Base-by-base conservation (phyloP, 805 yeast genomes). In the Spathaspora sp. region DNA sequence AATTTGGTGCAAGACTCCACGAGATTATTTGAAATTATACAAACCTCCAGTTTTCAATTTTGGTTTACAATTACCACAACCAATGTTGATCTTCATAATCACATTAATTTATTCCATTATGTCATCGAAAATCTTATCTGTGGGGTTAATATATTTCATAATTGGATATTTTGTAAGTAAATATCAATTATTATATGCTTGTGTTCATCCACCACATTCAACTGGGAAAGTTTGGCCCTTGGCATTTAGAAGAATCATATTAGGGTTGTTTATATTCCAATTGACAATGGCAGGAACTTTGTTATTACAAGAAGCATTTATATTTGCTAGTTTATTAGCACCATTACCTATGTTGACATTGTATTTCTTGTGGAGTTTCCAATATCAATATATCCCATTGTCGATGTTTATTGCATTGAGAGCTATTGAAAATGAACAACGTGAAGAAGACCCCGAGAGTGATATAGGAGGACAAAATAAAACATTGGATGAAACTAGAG, bases 171-270 rank as follows among this genome's bases (percentile, higher is more conserved):
- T 84, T 64, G 96, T 92, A 8, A 90, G 85, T 78, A 93, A 93
- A 69, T 93, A 92, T 66, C 97, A 91, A 67, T 74, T 93, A 53
- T 73, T 94, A 57, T 93, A 89, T 65, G 87, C 97, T 0, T 86
- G 94, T 73, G 91, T 90, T 31, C 98, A 94, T 66, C 92, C 96
- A 9, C 97, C 96, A 39, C 98, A 94, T 69, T 91, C 97, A 0
- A 94, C 97, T 0, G 99, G 98, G 1, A 88, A 87, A 63, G 96
- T 93, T 1, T 93, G 97, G 98, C 96, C 97, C 0, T 73, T 91
- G 47, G 85, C 93, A 2, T 87, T 88, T 62, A 77, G 96, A 59
- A 77, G 99, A 57, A 82, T 92, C 1, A 82, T 88, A 50, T 64
- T 90, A 52, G 98, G 98, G 0, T 69, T 93, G 23, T 68, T 88